Base-by-base conservation (phyloP, 257 asterid genomes). In the Nicotiana noctiflora region DNA sequence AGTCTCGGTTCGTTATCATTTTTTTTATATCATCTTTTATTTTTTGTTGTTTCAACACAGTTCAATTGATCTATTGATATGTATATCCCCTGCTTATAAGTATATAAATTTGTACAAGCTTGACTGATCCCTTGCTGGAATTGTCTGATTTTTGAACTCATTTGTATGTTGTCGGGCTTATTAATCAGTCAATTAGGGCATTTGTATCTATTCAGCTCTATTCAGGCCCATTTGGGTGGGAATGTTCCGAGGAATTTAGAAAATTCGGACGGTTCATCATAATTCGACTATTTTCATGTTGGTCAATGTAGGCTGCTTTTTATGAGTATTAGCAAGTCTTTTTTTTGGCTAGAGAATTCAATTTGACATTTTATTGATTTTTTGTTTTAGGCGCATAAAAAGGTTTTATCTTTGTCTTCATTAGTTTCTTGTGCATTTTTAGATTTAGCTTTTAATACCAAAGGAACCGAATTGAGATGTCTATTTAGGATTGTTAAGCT, bases 1-100 rank as follows among this genome's bases (percentile, higher is more conserved):
- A 92, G 93, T 85, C 97, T 95, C n/a, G 99, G 99, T 94, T 79
- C 51, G 95, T 49, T 37, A 6, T 5, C 77, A 19, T 77, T 53
- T 62, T 8, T 40, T 40, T 40, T 25, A 25, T n/a, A n/a, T n/a
- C n/a, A n/a, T 6, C 7, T 37, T 1, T 37, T 37, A 40, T 13
- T 46, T 75, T 49, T 11, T 65, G 6, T 63, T 49, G 52, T 68
- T 68, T 4, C 19, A 4, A 9, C 65, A 1, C 60, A 23, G n/a
- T 49, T 1, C 4, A 40, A 27, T 70, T 53, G 12, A 6, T 21
- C 1, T 53, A 11, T 68, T 1, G 18, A 8, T 55, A 21, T 67
- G 0, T 18, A 34, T 6, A 10, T 40, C 11, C 11, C 11, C 46
- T 40, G 46, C 46, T 40, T 40, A 1, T 40, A 40, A 1, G 46